Evolutionary conservation across 805 yeast species (phyloP), one percentile per base, ranked within the genome.

Genomic region (Metschnikowia proteae): DNA sequence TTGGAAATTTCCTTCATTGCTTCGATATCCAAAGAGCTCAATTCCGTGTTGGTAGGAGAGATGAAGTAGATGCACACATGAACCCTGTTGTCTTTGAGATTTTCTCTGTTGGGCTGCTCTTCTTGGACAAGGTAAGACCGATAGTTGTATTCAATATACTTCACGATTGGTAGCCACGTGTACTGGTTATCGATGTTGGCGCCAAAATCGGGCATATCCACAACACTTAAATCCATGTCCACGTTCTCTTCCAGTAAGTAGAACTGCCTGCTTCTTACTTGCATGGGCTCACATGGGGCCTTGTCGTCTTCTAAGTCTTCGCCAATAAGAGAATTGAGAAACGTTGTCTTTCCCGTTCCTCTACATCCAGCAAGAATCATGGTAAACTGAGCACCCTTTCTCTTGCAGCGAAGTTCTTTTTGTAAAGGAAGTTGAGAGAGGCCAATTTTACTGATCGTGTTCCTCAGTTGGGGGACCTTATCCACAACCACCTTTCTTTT

Each of bases 11-110:
- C 82, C 64, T 79, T 80, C 87, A 90, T 82, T 5, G 86, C 78
- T 54, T 78, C 82, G 52, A 88, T 75, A 65, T 91, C 96, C 46
- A 85, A 70, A 6, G 84, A 80, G 47, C 77, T 74, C 48, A 88
- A 64, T 11, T 63, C 58, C 7, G 52, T 46, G 36, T 83, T 81
- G 4, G 83, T 74, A 0, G 96, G 92, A 5, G 81, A 76, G 46
- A 92, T 73, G 63, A 92, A 87, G 70, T 89, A 92, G 39, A 92
- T 65, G 63, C 97, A 89, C 32, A 83, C 87, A 70, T 92, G 96
- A 35, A 92, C 84, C 47, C 96, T 76, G 55, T 77, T 69, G 61
- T 91, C 96, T 9, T 60, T 57, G 48, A 74, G 42, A 4, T 51
- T 45, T 3, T 40, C 27, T 38, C 76, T 55, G n/a, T 56, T 47